Conservation (phyloP, 306 rosid species). For the Dryas alaskensis region DNA sequence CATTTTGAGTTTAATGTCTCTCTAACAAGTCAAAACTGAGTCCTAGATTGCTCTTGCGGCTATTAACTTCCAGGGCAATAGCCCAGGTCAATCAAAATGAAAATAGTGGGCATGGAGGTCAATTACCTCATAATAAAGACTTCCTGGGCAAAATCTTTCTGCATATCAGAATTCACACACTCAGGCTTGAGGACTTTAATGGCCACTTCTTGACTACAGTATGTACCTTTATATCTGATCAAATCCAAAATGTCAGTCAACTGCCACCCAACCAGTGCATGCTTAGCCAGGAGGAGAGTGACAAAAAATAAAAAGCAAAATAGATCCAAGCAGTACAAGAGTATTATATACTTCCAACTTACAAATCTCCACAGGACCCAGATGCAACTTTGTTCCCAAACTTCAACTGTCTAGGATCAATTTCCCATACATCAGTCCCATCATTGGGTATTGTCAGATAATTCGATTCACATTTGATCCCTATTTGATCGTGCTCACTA, state of each 20-base stretch:
- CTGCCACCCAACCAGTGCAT: constrained; percentile 11
- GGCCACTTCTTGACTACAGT: constrained; percentile 94
- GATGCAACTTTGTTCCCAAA: constrained; percentile 82
- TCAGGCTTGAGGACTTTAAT: constrained; percentile 93
- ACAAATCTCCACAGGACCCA: constrained; percentile 94
- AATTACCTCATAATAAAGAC: constrained; percentile 89
- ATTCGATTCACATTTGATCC: constrained; percentile 52
- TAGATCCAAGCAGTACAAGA: neutral
- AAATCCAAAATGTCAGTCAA: constrained; percentile 24
- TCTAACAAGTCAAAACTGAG: neutral
- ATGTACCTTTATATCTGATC: constrained; percentile 83
- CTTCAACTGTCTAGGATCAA: constrained; percentile 71
- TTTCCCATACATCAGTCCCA: constrained; percentile 97
- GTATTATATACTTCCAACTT: constrained; percentile 39
- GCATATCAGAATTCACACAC: constrained; percentile 76
- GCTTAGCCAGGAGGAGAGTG: neutral
- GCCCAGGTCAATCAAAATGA: neutral
- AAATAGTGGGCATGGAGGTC: neutral
- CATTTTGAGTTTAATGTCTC: neutral
- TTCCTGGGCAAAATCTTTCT: constrained; percentile 87
- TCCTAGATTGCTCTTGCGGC: neutral
- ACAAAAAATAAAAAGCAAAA: constrained; percentile 4
- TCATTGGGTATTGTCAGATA: constrained; percentile 76
- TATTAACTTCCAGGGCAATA: neutral
- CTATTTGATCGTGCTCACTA: constrained; percentile 43